A percentile compares a stretch with the other conserved stretches of the same genome.
Evolutionary conservation across 352 stramenopile genomes (phyloP).

Genomic region (Blastocystis sp.): DNA sequence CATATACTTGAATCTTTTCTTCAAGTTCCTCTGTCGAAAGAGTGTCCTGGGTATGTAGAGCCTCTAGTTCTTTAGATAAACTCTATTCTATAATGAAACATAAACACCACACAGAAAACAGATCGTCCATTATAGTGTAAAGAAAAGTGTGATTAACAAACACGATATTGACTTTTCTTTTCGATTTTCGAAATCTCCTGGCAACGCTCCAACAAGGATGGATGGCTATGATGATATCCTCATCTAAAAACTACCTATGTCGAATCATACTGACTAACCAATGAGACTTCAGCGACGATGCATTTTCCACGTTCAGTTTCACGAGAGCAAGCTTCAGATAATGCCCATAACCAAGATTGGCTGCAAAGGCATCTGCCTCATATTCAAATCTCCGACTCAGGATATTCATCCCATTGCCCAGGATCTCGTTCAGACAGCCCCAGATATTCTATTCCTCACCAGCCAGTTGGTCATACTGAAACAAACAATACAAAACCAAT

Average conservation of each 20-base stretch:
- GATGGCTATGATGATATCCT: slow-evolving; percentile 77
- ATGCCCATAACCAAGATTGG: slow-evolving; percentile 70
- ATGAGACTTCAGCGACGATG: slow-evolving; percentile 77
- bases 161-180: slow-evolving; percentile 4
- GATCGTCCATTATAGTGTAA: not conserved
- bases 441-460: slow-evolving; percentile 5
- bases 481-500: slow-evolving; percentile 76
- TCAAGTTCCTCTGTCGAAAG: too few species aligned
- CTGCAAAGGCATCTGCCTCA: slow-evolving; percentile 72
- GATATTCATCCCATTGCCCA: not conserved
- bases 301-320: slow-evolving; percentile 76
- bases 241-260: slow-evolving; percentile 3
- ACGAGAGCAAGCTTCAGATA: slow-evolving; percentile 73
- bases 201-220: slow-evolving; percentile 73
- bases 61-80: not conserved
- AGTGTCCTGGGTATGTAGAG: not conserved
- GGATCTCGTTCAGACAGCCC: not conserved
- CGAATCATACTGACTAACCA: slow-evolving; percentile 68
- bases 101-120: not conserved
- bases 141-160: not conserved
- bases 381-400: slow-evolving; percentile 4
- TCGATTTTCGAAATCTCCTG: slow-evolving; percentile 66
- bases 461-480: not conserved
- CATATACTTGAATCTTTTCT: too few species aligned
- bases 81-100: not conserved